Base-by-base conservation (phyloP, 768 basidiomycete species). In the Mrakia blollopis region DNA sequence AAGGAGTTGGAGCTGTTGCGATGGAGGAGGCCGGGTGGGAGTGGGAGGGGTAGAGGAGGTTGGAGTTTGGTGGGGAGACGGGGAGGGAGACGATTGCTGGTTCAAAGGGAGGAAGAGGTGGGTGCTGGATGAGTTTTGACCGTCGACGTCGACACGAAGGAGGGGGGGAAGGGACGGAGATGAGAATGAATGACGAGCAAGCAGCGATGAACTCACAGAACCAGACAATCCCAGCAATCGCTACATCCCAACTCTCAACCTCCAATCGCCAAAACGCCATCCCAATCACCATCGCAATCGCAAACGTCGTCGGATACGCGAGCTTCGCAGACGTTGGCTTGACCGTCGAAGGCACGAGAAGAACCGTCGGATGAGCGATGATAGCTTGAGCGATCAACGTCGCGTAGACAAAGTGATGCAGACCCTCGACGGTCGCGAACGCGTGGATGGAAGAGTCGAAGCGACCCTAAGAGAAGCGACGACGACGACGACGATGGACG, bases 81-180 rank as follows among this genome's bases (percentile, higher is more conserved):
- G 76, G 72, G 28, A 77, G 52, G 50, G 37, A 30, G 65, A 25
- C 11, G 35, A 67, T 28, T 52, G 72, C 76, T 75, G 63, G 2
- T 32, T 30, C 30, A 37, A 32, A 71, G 28, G 30, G 37, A 32
- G 47, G 18, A 63, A 9, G 35, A 10, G 28, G 13, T 4, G n/a
- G 21, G 3, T 10, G 18, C n/a, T 23, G 28, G 18, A 21, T 9
- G 0, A 21, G 52, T 35, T 60, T 52, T 60, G 32, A 30, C n/a
- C n/a, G n/a, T n/a, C n/a, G 41, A 6, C 18, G 30, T 32, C 35
- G 39, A 18, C 13, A 39, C 23, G 25, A 10, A 28, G 25, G 14
- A n/a, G 41, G 8, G 1, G 41, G 35, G 16, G 21, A 8, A 52
- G 11, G 11, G 52, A 61, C 10, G 57, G 28, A 11, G 25, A 25